These are phyloP conservation scores for Eucalyptus rudis DNA, from an alignment of 345 rosid genomes.

Conservation along the genomic window DNA sequence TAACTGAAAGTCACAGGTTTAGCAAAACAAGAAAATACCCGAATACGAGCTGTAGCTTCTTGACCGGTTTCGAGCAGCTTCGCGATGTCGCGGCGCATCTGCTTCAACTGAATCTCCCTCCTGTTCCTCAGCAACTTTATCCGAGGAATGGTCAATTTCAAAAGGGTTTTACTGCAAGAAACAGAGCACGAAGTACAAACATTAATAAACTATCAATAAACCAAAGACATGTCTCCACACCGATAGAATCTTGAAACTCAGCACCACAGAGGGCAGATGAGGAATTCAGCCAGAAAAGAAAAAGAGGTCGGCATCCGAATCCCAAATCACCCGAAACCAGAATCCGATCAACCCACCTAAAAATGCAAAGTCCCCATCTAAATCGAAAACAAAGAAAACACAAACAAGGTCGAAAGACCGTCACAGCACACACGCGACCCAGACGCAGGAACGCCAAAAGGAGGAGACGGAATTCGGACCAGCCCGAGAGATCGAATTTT, in stretches of 20 bases:
- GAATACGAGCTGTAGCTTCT: slow-evolving; percentile 96
- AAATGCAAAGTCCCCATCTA: neutral
- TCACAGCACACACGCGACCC: neutral
- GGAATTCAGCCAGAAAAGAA: neutral
- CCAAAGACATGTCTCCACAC: neutral
- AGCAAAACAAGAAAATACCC: slow-evolving; percentile 23
- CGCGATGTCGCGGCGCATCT: slow-evolving; percentile 91
- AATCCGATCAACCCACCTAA: neutral
- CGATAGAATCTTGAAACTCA: neutral
- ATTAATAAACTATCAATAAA: neutral
- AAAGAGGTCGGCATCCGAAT: neutral
- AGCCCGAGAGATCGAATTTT: neutral
- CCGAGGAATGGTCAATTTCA: slow-evolving; percentile 72
- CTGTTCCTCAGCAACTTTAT: slow-evolving; percentile 83
- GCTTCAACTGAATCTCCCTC: slow-evolving; percentile 82
- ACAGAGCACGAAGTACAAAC: neutral
- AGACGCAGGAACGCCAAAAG: neutral
- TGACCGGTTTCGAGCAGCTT: slow-evolving; percentile 97
- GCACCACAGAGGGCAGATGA: neutral
- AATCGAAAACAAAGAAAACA: neutral
- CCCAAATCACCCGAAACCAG: neutral
- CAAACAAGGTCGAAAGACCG: neutral
- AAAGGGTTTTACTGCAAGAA: slow-evolving; percentile 66
- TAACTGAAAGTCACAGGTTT: neutral
- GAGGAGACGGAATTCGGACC: neutral